Evolutionary conservation across 1,284 basidiomycete genomes (phyloP), one percentile per base, ranked within the genome.

Genomic region (Ceratobasidium sp.): DNA sequence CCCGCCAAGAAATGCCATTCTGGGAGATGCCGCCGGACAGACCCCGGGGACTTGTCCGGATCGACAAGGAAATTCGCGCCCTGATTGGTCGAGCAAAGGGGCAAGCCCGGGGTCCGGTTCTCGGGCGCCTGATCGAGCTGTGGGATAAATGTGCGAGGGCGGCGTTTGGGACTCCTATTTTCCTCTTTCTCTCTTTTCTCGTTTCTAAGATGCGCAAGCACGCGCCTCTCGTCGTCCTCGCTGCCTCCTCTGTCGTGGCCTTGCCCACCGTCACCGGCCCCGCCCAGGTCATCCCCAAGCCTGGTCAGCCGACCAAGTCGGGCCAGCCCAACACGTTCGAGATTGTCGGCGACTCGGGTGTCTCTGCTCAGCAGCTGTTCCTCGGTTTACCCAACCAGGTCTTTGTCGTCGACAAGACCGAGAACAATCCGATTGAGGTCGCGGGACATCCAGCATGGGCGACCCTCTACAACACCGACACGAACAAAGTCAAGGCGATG

Each of bases 401-500:
- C 51, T 75, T 67, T 44, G 64, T 78, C 71, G 45, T 78, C 54
- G 77, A 78, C 72, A 78, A 78, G 75, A 64, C 62, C 0, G 77
- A 78, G 69, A 71, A 54, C 33, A 78, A 78, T 53, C 76, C 77
- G 11, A 48, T 78, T 14, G n/a, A 69, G 41, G 74, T 77, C 31
- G 65, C 57, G 44, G 76, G 76, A 8, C 76, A 75, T 51, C 71
- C 77, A 2, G 77, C 77, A 15, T 78, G 75, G 76, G 77, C 74
- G 29, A 71, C 76, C 9, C 83, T 84, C 76, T 85, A 85, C 75
- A 82, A 86, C 76, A 79, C 83, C 48, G 76, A 78, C 22, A 83
- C 82, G 19, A 85, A 86, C 78, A 76, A 76, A 8, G 82, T 79
- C 57, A 82, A 83, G 6, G 67, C 84, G 8, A 86, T 86, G 84